Evolutionary conservation across 2,329 filamentous ascomycete genomes (phyloP).

Genomic region (Fonsecaea multimorphosa): DNA sequence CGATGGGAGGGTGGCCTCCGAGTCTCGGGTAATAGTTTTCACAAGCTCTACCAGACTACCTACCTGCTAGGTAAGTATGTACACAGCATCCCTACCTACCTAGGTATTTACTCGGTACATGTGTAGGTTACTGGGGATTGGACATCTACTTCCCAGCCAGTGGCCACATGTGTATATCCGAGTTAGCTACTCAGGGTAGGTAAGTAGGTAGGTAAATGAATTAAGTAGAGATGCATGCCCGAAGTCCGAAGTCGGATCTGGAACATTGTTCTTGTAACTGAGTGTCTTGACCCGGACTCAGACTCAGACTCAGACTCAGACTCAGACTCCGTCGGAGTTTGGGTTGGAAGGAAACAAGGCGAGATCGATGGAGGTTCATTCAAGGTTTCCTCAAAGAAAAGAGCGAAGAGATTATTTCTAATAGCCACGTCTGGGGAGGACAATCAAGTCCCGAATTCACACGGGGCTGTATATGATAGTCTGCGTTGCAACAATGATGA

Average conservation of each 20-base stretch:
- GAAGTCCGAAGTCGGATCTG: neutral
- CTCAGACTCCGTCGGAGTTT: neutral
- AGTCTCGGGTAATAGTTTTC: slow-evolving; percentile 16
- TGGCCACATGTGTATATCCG: no score
- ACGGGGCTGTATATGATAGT: neutral
- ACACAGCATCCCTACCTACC: no score
- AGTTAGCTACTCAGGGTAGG: no score
- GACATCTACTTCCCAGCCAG: no score
- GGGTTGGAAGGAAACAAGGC: neutral
- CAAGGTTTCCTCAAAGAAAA: neutral
- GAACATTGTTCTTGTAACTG: neutral
- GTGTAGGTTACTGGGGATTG: no score
- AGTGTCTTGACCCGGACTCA: neutral
- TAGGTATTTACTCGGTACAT: no score
- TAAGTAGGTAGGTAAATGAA: no score
- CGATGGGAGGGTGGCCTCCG: no score
- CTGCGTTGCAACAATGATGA: neutral
- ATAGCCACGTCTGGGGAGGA: neutral
- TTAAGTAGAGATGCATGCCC: no score
- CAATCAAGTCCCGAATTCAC: neutral
- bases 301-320: neutral
- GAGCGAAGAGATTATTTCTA: slow-evolving; percentile 1
- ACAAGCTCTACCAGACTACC: slow-evolving; percentile 1
- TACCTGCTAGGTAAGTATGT: no score
- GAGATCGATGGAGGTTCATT: neutral